phyloP scores from a whole-genome alignment of 352 stramenopile species.

The Discostella stelligera region DNA sequence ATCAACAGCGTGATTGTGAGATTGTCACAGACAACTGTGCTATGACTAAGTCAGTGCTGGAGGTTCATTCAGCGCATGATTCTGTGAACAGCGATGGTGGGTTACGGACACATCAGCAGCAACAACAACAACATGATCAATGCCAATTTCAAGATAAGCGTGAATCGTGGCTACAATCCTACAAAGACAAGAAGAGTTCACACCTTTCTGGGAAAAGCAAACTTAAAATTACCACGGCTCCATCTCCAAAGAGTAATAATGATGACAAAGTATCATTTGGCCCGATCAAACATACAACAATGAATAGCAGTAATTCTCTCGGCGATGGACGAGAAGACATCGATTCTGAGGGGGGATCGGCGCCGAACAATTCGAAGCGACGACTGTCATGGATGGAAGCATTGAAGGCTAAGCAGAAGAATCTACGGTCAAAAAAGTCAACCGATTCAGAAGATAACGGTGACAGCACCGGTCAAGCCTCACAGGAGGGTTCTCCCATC shows the following conservation, averaged over 20 bases:
- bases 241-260: background rate
- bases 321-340: background rate
- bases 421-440: conserved; percentile 21
- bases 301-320: background rate
- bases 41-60: background rate
- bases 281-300: background rate
- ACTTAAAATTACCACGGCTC: background rate
- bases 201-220: conserved; percentile 2
- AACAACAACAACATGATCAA: background rate
- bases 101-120: background rate
- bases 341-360: background rate
- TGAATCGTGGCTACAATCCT: conserved; percentile 4
- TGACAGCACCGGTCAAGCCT: background rate
- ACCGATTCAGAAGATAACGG: background rate
- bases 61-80: background rate
- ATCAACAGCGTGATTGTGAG: background rate
- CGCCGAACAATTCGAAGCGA: conserved; percentile 7
- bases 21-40: background rate
- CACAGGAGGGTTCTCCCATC: background rate
- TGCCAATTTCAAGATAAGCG: background rate
- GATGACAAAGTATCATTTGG: background rate
- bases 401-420: conserved; percentile 53
- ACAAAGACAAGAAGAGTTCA: conserved; percentile 6
- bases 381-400: conserved; percentile 33
- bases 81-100: background rate